Evolutionary conservation across 345 rosid species (phyloP).

Genomic region (Conringia planisiliqua): DNA sequence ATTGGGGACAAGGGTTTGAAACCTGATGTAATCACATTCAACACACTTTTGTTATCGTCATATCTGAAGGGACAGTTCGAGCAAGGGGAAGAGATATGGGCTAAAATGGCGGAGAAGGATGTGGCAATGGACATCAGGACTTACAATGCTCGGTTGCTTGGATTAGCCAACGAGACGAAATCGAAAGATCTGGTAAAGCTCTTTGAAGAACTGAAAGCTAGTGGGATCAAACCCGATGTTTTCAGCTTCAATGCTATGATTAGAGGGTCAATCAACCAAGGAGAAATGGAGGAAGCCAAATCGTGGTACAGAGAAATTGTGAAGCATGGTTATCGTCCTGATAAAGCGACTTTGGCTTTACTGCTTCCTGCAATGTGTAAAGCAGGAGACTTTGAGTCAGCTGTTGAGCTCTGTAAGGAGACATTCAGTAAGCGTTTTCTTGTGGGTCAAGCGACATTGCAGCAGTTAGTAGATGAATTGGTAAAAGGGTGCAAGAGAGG

Average conservation of each 20-base stretch:
- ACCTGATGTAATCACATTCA: conserved; percentile 55
- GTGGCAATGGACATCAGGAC: conserved; percentile 47
- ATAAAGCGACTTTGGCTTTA: conserved; percentile 33
- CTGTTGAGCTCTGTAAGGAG: conserved; percentile 39
- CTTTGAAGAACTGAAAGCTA: conserved; percentile 43
- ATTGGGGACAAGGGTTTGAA: conserved; percentile 50
- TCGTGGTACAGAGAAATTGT: conserved; percentile 45
- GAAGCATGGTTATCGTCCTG: conserved; percentile 35
- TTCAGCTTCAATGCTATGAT: conserved; percentile 54
- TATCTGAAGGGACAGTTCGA: conserved; percentile 43
- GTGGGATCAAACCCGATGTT: conserved; percentile 45
- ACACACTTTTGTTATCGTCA: conserved; percentile 49
- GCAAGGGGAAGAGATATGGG: conserved; percentile 62
- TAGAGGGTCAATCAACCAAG: conserved; percentile 47
- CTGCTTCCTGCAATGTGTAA: conserved; percentile 49
- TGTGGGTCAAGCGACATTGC: conserved; percentile 34
- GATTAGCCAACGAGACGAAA: conserved; percentile 45
- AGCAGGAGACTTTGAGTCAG: conserved; percentile 50
- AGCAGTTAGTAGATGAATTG: conserved; percentile 49
- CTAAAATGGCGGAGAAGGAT: conserved; percentile 42
- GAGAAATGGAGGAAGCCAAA: conserved; percentile 43
- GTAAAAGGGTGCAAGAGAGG: conserved; percentile 42
- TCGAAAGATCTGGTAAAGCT: conserved; percentile 40
- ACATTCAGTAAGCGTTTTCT: conserved; percentile 24
- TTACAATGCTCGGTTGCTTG: conserved; percentile 55